Conservation (phyloP, 2,329 filamentous ascomycete species). For the Clarireedia hainanense region DNA sequence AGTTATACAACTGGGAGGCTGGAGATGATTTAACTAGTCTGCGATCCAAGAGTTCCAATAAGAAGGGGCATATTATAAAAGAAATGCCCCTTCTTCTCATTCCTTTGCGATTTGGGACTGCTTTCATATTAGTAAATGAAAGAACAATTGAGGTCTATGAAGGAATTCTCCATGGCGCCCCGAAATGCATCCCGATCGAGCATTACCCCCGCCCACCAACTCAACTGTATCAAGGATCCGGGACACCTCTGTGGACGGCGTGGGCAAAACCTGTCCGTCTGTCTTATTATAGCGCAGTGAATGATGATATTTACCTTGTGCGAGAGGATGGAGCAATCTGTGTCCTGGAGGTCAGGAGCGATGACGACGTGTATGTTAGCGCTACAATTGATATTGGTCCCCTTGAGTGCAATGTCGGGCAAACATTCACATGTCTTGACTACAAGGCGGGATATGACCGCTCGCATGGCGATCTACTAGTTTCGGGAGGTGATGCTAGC, state of each 20-base stretch:
- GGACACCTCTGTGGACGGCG: conserved; percentile 63
- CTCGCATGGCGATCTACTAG: conserved; percentile 31
- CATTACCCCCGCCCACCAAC: background rate
- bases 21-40: conserved; percentile 40
- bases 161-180: conserved; percentile 44
- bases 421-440: conserved; percentile 63
- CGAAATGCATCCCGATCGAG: conserved; percentile 22
- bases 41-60: conserved; percentile 40
- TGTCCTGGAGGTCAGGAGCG: conserved; percentile 59
- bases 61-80: conserved; percentile 36
- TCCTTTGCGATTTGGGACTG: conserved; percentile 60
- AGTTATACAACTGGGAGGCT: conserved; percentile 54
- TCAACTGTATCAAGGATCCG: conserved; percentile 34
- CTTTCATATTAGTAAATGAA: conserved; percentile 62
- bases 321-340: conserved; percentile 80
- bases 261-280: conserved; percentile 73
- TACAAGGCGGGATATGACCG: conserved; percentile 48
- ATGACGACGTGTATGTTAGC: conserved; percentile 43
- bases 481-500: conserved; percentile 53
- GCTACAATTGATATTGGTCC: conserved; percentile 52
- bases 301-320: conserved; percentile 77
- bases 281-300: conserved; percentile 50
- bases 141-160: conserved; percentile 49
- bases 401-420: conserved; percentile 67
- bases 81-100: conserved; percentile 61